Percentiles rank a stretch among this genome's conserved stretches.
Evolutionary conservation across 495 filamentous ascomycete species (phyloP).

Genomic region (Penicilliopsis zonata): DNA sequence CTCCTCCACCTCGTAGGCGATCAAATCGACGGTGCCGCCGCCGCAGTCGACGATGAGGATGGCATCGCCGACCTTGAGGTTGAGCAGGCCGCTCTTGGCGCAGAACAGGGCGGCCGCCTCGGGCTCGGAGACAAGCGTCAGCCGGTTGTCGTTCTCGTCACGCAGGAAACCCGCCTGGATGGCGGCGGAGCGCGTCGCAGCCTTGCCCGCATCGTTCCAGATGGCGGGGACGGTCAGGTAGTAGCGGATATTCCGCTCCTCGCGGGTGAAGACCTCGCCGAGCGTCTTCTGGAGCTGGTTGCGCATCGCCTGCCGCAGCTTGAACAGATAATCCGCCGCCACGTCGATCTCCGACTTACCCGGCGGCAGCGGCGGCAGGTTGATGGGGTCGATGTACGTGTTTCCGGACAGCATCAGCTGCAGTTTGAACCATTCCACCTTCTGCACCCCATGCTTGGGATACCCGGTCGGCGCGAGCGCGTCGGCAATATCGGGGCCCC

Average conservation of each 20-base stretch:
- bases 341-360: conserved; percentile 75
- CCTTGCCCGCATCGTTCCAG: conserved; percentile 75
- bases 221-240: conserved; percentile 69
- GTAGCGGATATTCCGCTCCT: conserved; percentile 69
- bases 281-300: conserved; percentile 64
- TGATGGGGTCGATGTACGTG: conserved; percentile 74
- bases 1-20: conserved; percentile 72
- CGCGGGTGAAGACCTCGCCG: conserved; percentile 64
- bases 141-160: conserved; percentile 64
- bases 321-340: conserved; percentile 70
- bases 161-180: conserved; percentile 68
- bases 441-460: conserved; percentile 68
- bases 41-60: conserved; percentile 72
- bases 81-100: conserved; percentile 63
- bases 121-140: conserved; percentile 65
- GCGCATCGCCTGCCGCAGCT: conserved; percentile 65
- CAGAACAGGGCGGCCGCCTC: conserved; percentile 73
- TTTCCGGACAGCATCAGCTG: conserved; percentile 73
- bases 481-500: conserved; percentile 72
- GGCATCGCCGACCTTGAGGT: conserved; percentile 65
- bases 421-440: conserved; percentile 78
- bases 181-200: conserved; percentile 62
- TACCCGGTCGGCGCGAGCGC: conserved; percentile 69
- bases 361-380: conserved; percentile 62
- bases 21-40: conserved; percentile 71